A percentile compares a stretch with the other conserved stretches of the same genome.
Conservation (phyloP, 2,329 filamentous ascomycete species). For the Fusarium nygamai region DNA sequence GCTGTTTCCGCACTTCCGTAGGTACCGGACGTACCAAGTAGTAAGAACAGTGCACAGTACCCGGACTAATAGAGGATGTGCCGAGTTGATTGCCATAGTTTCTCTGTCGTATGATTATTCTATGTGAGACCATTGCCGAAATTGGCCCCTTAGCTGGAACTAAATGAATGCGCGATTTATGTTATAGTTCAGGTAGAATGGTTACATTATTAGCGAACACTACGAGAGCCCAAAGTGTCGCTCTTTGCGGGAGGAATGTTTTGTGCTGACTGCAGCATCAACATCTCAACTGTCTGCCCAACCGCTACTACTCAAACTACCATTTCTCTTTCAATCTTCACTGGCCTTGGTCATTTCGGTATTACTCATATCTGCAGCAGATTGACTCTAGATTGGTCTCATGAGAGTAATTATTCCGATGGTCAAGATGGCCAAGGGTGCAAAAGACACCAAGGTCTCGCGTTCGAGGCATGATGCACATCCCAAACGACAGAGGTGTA, state of each 20-base stretch:
- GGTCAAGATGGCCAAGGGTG: not conserved
- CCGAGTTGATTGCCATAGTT: no score
- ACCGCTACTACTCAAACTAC: not conserved
- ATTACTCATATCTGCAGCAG: no score
- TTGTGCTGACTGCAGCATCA: not conserved
- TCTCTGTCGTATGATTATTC: not conserved
- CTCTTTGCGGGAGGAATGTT: not conserved
- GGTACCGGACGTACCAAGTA: not conserved
- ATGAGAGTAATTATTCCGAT: not conserved
- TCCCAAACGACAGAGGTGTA: not conserved
- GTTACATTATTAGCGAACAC: no score
- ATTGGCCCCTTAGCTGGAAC: not conserved
- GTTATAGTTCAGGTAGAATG: fast-evolving
- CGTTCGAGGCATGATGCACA: not conserved
- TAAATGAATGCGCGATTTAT: not conserved
- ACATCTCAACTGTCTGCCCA: not conserved
- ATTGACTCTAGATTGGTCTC: no score
- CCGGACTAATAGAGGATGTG: fast-evolving
- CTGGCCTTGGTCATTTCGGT: no score
- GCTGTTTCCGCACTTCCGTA: not conserved
- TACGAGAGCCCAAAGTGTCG: not conserved
- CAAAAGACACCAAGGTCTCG: not conserved
- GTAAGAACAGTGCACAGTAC: not conserved
- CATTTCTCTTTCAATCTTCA: no score
- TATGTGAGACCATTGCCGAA: not conserved